phyloP scores from a whole-genome alignment of 108 stramenopile species.

The Nitzschia putrida region DNA sequence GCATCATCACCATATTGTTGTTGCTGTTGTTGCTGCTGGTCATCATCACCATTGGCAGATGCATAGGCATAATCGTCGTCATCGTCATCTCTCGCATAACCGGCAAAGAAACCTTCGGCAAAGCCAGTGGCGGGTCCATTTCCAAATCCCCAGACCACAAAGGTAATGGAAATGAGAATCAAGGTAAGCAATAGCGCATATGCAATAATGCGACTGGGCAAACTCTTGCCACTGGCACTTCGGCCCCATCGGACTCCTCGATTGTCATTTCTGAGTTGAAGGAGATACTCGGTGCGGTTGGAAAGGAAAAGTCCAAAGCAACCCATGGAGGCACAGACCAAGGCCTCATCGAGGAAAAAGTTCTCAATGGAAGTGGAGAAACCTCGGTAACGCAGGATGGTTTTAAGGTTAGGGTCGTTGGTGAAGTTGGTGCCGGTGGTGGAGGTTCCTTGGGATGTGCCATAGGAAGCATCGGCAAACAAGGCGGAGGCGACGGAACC shows the following conservation, averaged over 20 bases:
- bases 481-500: neutral
- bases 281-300: conserved; percentile 74
- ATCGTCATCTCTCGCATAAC: conserved; percentile 5
- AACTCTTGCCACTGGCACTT: conserved; percentile 32
- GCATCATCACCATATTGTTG: conserved; percentile 21
- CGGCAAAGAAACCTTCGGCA: conserved; percentile 28
- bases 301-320: conserved; percentile 80
- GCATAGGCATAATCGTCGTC: conserved; percentile 26
- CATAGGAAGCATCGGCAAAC: neutral
- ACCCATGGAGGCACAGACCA: conserved; percentile 77
- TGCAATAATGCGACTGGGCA: conserved; percentile 56
- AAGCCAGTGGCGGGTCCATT: conserved; percentile 19
- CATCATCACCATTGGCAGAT: no score
- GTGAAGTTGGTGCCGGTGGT: conserved; percentile 3
- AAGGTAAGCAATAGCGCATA: conserved; percentile 59
- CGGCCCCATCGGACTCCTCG: conserved; percentile 60
- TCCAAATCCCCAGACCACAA: conserved; percentile 76
- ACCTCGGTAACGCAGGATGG: conserved; percentile 69
- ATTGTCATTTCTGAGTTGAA: conserved; percentile 73
- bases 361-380: conserved; percentile 76
- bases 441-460: neutral
- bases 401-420: conserved; percentile 6
- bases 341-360: conserved; percentile 77
- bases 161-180: conserved; percentile 55
- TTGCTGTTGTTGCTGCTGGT: conserved; percentile 2